These are phyloP conservation scores for Pyronema omphalodes DNA, from an alignment of 495 filamentous ascomycete genomes.

Conservation along the genomic window DNA sequence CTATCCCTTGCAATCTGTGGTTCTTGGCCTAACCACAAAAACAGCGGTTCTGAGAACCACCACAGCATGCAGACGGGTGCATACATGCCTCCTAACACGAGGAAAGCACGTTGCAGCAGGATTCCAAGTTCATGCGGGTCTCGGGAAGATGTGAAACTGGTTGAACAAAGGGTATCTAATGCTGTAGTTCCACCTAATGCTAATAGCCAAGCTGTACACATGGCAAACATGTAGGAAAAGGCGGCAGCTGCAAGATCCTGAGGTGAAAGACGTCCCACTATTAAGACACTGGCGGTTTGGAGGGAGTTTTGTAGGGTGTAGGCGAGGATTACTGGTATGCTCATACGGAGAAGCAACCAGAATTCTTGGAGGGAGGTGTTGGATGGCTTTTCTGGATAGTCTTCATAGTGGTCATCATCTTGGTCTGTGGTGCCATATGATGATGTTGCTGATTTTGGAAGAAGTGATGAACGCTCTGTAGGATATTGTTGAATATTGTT, in stretches of 20 bases:
- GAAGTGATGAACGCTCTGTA: background rate
- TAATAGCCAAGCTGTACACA: conserved; percentile 80
- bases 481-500: too few species aligned
- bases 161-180: conserved; percentile 71
- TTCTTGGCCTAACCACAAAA: conserved; percentile 60
- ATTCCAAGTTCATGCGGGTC: conserved; percentile 63
- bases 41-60: conserved; percentile 59
- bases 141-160: conserved; percentile 67
- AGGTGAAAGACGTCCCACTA: conserved; percentile 65
- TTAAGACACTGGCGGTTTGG: conserved; percentile 67
- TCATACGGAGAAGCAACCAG: conserved; percentile 45
- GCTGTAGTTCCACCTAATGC: conserved; percentile 84
- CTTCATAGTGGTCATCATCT: background rate
- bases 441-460: background rate
- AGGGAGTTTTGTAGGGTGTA: conserved; percentile 81
- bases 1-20: conserved; percentile 58
- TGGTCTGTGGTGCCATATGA: background rate
- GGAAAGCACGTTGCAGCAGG: conserved; percentile 59
- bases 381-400: background rate
- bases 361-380: conserved; percentile 35
- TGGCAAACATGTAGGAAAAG: conserved; percentile 88
- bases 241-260: conserved; percentile 68
- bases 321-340: conserved; percentile 68
- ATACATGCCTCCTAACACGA: conserved; percentile 59
- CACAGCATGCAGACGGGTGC: conserved; percentile 57